phyloP scores from a whole-genome alignment of 2,329 filamentous ascomycete species.

The Botrytis hyacinthi region DNA sequence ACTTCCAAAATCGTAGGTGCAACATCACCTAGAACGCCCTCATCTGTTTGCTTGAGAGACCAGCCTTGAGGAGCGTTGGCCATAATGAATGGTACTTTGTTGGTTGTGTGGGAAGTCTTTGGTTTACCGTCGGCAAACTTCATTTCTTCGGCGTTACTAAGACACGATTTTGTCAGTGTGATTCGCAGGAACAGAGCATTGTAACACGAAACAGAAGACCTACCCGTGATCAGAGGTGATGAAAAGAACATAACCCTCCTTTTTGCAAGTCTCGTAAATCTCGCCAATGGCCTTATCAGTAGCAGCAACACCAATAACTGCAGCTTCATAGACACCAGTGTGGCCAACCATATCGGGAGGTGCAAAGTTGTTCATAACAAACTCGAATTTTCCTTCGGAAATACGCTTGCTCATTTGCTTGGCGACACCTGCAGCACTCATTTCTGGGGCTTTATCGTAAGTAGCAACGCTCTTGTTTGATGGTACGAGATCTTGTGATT shows the following conservation, averaged over 20 bases:
- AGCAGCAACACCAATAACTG: slow-evolving; percentile 76
- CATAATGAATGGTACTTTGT: slow-evolving; percentile 98
- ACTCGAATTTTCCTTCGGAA: slow-evolving; percentile 81
- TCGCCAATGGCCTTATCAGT: slow-evolving; percentile 93
- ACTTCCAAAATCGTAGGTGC: slow-evolving; percentile 87
- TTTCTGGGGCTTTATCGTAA: slow-evolving; percentile 92
- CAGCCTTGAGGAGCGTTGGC: slow-evolving; percentile 90
- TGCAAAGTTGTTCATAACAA: slow-evolving; percentile 99
- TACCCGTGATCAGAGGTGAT: slow-evolving; percentile 92
- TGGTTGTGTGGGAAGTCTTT: slow-evolving; percentile 97
- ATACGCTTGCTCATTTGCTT: slow-evolving; percentile 88
- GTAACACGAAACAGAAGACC: slow-evolving; percentile 35
- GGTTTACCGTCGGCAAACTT: slow-evolving; percentile 92
- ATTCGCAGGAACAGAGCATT: not conserved
- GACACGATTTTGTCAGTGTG: slow-evolving; percentile 31
- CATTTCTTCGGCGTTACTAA: slow-evolving; percentile 93
- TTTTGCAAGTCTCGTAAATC: slow-evolving; percentile 91
- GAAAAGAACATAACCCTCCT: slow-evolving; percentile 89
- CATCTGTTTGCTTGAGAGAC: slow-evolving; percentile 68
- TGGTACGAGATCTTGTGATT: slow-evolving; percentile 72
- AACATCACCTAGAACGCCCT: slow-evolving; percentile 91
- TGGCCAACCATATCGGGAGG: slow-evolving; percentile 99
- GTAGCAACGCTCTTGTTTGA: slow-evolving; percentile 89
- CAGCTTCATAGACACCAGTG: slow-evolving; percentile 95
- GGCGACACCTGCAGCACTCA: slow-evolving; percentile 89